Evolutionary conservation across 2,329 filamentous ascomycete genomes (phyloP), one percentile per base, ranked within the genome.

Genomic region (Pseudogymnoascus verrucosus): DNA sequence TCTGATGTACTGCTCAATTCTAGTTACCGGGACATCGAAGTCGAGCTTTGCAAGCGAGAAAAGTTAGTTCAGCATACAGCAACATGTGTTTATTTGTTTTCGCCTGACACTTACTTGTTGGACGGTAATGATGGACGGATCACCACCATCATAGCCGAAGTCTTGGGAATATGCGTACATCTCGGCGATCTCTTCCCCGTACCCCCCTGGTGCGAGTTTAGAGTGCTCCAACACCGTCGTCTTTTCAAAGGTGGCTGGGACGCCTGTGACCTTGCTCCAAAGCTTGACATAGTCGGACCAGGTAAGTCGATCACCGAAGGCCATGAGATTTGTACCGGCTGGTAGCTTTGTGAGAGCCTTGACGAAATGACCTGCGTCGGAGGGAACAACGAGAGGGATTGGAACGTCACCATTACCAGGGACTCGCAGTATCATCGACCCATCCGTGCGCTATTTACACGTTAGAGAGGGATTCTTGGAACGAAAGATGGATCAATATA

Each of bases 131-230:
- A 74, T 67, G 28, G 64, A 67, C 6, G 71, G 69, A 63, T 76
- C 73, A 0, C 71, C 66, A 0, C 74, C 75, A 67, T 75, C 71
- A 63, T 74, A 77, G 1, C 75, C 75, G 67, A 71, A 76, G 51
- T 51, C 44, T 51, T 51, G 44, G 3, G 44, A 14, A 51, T 51
- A 51, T 51, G 44, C 64, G 21, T 69, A 72, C 67, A 72, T 75
- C 59, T 76, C 73, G 0, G 68, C 72, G 2, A 74, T 59, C 63
- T 77, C 76, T 57, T 67, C 66, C 1, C 74, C 74, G 19, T 74
- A 47, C 0, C 69, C 70, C 1, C 71, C 72, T 3, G 73, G 72
- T 62, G 71, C 67, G 6, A 64, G 63, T 5, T 70, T 67, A 54
- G 73, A 71, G n/a, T 73, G 61, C 6, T 70, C 66, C 2, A 67